Base-by-base conservation (phyloP, 257 asterid species). In the Gentiana straminea region DNA sequence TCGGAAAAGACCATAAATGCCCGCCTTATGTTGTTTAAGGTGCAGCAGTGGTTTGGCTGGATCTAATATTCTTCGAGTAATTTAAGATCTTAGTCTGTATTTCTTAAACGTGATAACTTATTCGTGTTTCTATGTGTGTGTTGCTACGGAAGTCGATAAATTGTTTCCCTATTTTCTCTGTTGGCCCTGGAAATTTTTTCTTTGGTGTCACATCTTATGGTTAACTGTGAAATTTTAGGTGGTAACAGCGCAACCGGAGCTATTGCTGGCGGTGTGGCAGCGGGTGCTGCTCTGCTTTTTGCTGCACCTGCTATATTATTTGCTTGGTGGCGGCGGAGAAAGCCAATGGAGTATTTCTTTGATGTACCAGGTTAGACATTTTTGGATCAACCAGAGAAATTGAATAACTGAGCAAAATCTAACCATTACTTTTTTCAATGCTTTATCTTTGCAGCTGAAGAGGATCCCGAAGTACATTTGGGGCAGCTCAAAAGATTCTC, bases 251-350 rank as follows among this genome's bases (percentile, higher is more conserved):
- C 71, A 39, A 71, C 84, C 47, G 81, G 84, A 62, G 84, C 84
- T 38, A 74, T 77, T 54, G 84, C 84, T 2, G 84, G 80, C 48
- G 84, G 78, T 45, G 84, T 77, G 5, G 84, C 84, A 68, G 84
- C 84, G 13, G 84, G 84, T 49, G 84, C 84, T 53, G 80, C 84
- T 71, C 65, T 77, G 52, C 78, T 77, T 35, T 77, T 77, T 74
- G 78, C 84, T 37, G 76, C 72, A 51, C 84, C 84, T 36, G 84
- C 84, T 61, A 65, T 77, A 62, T 73, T 67, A 53, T 77, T 77
- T 74, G 84, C 84, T 1, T 77, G 84, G 84, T 77, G 84, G 84
- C 80, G 81, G 47, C 64, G 80, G 34, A 71, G 81, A 66, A 77
- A 77, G 52, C 76, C 84, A 5, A 70, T 60, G 49, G 84, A 77